Percentiles rank a stretch among this genome's conserved stretches.
Conservation (phyloP, 305 asterid genomes). For the Andrographis paniculata region DNA sequence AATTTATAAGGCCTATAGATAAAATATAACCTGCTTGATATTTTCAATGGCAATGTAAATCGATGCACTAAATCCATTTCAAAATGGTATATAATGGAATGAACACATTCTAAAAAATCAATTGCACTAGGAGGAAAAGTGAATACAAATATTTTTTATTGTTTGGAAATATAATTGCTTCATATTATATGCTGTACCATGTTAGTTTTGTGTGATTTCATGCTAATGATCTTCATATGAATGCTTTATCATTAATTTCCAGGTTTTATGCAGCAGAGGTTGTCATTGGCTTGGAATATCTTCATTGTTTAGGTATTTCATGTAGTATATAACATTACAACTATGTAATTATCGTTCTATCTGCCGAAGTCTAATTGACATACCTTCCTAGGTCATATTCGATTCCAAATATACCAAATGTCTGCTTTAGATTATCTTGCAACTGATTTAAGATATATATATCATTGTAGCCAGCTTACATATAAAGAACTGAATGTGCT, state of each 20-base stretch:
- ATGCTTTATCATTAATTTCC: conserved; percentile 17
- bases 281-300: conserved; percentile 87
- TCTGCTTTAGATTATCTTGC: no score
- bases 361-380: neutral
- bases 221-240: conserved; percentile 10
- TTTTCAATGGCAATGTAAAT: no score
- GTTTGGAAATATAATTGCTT: no score
- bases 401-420: no score
- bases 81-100: no score
- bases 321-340: neutral
- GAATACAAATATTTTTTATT: no score
- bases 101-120: neutral
- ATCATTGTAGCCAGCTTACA: no score
- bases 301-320: conserved; percentile 87
- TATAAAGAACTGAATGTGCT: no score
- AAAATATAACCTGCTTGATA: conserved; percentile 7
- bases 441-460: conserved; percentile 6
- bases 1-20: no score
- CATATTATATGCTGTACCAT: no score
- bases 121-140: no score
- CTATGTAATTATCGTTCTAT: conserved; percentile 7
- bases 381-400: conserved; percentile 2
- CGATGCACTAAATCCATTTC: no score
- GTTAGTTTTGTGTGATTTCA: conserved; percentile 7
- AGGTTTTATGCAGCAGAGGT: conserved; percentile 98